These are phyloP conservation scores for Penicillium decumbens DNA, from an alignment of 2,329 filamentous ascomycete genomes.

Conservation along the genomic window DNA sequence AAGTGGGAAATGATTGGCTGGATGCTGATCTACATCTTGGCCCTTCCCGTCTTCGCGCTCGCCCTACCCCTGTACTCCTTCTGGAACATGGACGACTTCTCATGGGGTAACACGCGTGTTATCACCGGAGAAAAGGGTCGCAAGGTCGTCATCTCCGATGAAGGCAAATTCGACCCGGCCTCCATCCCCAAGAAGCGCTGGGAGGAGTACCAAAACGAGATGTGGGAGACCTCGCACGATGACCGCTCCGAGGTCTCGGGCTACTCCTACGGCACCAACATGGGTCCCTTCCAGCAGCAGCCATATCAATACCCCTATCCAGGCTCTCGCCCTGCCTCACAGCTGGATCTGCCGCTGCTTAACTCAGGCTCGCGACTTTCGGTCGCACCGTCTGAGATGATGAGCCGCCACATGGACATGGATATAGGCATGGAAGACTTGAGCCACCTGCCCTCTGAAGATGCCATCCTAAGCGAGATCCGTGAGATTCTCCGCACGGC, in stretches of 20 bases:
- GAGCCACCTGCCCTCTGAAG: slow-evolving; percentile 74
- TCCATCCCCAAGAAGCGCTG: slow-evolving; percentile 97
- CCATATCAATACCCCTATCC: slow-evolving; percentile 63
- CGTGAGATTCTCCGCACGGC: slow-evolving; percentile 85
- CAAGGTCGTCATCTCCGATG: slow-evolving; percentile 89
- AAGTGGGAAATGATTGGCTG: slow-evolving; percentile 99
- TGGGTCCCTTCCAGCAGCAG: slow-evolving; percentile 55
- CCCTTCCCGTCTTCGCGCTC: slow-evolving; percentile 87
- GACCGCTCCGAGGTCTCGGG: slow-evolving; percentile 91
- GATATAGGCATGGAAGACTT: slow-evolving; percentile 75
- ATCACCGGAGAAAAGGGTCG: slow-evolving; percentile 90
- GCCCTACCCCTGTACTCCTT: slow-evolving; percentile 89
- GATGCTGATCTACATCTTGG: slow-evolving; percentile 94
- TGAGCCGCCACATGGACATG: slow-evolving; percentile 62
- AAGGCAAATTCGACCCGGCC: slow-evolving; percentile 92
- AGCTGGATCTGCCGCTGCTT: slow-evolving; percentile 51
- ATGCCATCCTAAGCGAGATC: slow-evolving; percentile 87
- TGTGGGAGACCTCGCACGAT: slow-evolving; percentile 84
- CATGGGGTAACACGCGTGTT: slow-evolving; percentile 97
- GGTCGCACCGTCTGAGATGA: slow-evolving; percentile 69
- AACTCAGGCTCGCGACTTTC: slow-evolving; percentile 65
- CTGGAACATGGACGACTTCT: slow-evolving; percentile 99
- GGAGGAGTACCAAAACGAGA: slow-evolving; percentile 97
- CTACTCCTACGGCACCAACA: slow-evolving; percentile 89
- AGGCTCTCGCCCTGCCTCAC: slow-evolving; percentile 57